Base-by-base conservation (phyloP, 148 eudicot genomes). In the Spergularia marina region DNA sequence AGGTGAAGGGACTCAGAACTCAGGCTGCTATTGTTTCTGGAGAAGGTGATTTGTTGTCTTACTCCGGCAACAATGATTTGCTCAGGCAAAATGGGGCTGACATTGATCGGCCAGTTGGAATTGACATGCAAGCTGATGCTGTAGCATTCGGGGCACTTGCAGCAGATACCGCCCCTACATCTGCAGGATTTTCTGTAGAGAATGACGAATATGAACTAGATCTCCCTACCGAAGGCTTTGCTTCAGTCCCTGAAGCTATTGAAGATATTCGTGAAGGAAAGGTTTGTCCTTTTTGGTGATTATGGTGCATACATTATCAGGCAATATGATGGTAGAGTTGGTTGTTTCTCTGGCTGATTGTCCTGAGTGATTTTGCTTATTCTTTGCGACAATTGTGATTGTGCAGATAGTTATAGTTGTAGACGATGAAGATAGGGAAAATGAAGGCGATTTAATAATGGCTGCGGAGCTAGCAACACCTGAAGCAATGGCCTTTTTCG, bases 241-340 rank as follows among this genome's bases (percentile, higher is more conserved):
- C 97, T 57, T 89, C 96, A n/a, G 84, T 95, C 41, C 83, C 88
- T 17, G 99, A 92, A 73, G 99, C 99, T 53, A 87, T 95, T 47
- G 94, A 95, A 87, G 99, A 95, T 81, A 88, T 95, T 77, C 90
- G 90, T 53, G 84, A 88, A 65, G 99, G 99, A 86, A 95, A 90
- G 99, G 99, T 91, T 79, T 63, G 86, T 74, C 61, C 15, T 78
- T 60, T 59, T 67, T 53, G 41, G 66, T 53, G 10, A 61, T 9
- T 57, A 30, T 74, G 34, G 13, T 44, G 18, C 39, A 18, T 65
- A n/a, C 39, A n/a, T 72, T 21, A 16, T 58, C 20, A 21, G 47
- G 59, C 75, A 59, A 34, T 25, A 25, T 7, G 56, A 18, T 16
- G 18, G 25, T 51, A 41, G 20, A 10, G 30, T 4, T 39, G 6